phyloP scores from a whole-genome alignment of 306 rosid species.

The Trifolium repens region DNA sequence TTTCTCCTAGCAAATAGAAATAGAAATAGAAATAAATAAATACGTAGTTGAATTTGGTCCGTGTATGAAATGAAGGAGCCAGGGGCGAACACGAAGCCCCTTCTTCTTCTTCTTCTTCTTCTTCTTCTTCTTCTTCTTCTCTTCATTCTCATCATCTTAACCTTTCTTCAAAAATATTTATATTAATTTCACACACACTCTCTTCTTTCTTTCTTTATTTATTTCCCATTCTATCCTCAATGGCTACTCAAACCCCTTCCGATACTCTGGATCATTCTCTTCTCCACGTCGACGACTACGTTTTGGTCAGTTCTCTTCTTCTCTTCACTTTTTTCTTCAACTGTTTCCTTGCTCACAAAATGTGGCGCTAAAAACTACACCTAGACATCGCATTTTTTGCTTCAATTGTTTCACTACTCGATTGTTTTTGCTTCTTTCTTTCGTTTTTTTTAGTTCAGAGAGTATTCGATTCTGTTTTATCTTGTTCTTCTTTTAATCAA shows the following conservation, averaged over 20 bases:
- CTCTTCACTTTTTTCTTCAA: not conserved
- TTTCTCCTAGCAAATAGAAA: too few species aligned
- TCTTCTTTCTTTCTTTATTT: not conserved
- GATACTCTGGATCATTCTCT: constrained; percentile 48
- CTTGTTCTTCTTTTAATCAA: too few species aligned
- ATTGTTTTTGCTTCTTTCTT: too few species aligned
- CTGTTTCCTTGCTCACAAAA: constrained; percentile 31
- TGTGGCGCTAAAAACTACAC: constrained; percentile 13
- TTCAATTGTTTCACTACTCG: too few species aligned
- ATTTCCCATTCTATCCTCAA: constrained; percentile 22
- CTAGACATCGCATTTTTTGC: constrained; percentile 3
- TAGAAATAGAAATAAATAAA: too few species aligned
- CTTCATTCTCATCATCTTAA: not conserved
- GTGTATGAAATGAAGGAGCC: constrained; percentile 65
- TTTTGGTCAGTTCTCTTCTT: constrained; percentile 53
- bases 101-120: not conserved
- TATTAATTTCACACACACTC: not conserved
- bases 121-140: not conserved
- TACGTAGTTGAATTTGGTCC: constrained; percentile 58
- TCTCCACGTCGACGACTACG: constrained; percentile 74
- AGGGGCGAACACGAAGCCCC: constrained; percentile 65
- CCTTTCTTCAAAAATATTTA: not conserved
- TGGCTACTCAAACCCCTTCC: constrained; percentile 55
- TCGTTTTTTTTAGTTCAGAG: not conserved
- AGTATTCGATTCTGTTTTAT: not conserved